Evolutionary conservation across 2,329 filamentous ascomycete genomes (phyloP), one percentile per base, ranked within the genome.

Genomic region (Sclerotinia borealis): DNA sequence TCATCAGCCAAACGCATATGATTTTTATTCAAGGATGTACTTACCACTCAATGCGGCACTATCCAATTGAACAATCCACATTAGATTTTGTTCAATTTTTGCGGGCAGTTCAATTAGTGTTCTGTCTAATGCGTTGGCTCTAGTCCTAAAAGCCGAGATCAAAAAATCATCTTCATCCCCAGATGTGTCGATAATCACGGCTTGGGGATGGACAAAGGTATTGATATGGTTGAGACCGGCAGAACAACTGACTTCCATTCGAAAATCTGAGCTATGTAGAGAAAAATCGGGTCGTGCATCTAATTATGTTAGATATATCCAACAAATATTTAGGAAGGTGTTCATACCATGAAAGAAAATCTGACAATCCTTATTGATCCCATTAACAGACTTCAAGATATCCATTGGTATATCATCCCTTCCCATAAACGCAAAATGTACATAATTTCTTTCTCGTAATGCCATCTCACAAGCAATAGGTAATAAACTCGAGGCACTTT

Each of bases 391-490:
- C 69, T 88, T 81, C 37, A 98, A 79, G 39, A 90, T 84, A 17
- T 86, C 81, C 58, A 96, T 76, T 0, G 84, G 78, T 58, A 96
- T 83, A 15, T 87, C 83, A 65, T 87, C 88, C 64, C 88, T 83
- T 56, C 92, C 89, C 77, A 96, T 83, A 4, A 98, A 77, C 0
- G 85, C 88, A 72, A 96, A 88, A 74, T 98, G 93, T 10, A 97
- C 92, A 66, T 86, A 82, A 71, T 86, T 96, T 64, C 83, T 80
- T 63, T 83, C 81, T 75, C 86, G 82, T 27, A 75, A 75, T 8
- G 87, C 87, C 93, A 97, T 97, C 70, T 91, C 85, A 75, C 95
- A 98, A 7, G 93, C 91, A 72, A 96, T 80, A 0, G 92, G 92
- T 37, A 96, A 78, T 60, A 97, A 75, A 37, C 83, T 83, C 0